Evolutionary conservation across 441 rosid species (phyloP).

Genomic region (Syzygium syzygioides): DNA sequence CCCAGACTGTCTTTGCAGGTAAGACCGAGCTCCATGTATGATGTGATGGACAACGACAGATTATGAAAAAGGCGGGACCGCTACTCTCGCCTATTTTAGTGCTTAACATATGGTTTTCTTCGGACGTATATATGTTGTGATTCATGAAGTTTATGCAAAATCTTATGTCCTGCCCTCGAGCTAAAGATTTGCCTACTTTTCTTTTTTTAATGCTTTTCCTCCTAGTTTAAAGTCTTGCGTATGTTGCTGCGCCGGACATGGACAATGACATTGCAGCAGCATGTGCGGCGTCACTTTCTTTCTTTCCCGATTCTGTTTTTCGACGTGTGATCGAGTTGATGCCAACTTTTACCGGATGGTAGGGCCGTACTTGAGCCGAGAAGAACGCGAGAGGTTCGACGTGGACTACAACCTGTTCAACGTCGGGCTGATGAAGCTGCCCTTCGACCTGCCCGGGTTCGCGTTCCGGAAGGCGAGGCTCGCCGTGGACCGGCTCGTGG

Average conservation of each 20-base stretch:
- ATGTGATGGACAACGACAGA: background rate
- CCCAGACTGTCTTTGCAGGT: slow-evolving; percentile 66
- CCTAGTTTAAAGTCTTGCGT: background rate
- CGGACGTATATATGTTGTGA: no score
- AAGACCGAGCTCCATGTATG: background rate
- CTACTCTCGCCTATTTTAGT: background rate
- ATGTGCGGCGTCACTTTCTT: background rate
- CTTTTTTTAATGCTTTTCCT: background rate
- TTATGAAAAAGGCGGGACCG: background rate
- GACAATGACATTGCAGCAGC: background rate
- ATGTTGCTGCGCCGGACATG: background rate
- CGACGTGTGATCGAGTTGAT: background rate
- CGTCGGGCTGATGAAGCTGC: slow-evolving; percentile 60
- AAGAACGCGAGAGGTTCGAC: slow-evolving; percentile 34
- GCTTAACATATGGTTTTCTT: background rate
- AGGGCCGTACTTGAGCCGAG: slow-evolving; percentile 47
- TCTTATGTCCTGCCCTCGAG: background rate
- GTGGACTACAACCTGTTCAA: slow-evolving; percentile 67
- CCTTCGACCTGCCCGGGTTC: slow-evolving; percentile 66
- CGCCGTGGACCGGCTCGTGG: slow-evolving; percentile 44
- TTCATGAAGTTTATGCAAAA: background rate
- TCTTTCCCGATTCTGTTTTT: background rate
- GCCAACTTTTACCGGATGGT: background rate
- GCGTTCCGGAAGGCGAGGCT: slow-evolving; percentile 55
- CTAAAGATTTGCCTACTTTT: background rate